Evolutionary conservation across 2,329 filamentous ascomycete species (phyloP), one percentile per base, ranked within the genome.

Genomic region (Paracoccidioides brasiliensis): DNA sequence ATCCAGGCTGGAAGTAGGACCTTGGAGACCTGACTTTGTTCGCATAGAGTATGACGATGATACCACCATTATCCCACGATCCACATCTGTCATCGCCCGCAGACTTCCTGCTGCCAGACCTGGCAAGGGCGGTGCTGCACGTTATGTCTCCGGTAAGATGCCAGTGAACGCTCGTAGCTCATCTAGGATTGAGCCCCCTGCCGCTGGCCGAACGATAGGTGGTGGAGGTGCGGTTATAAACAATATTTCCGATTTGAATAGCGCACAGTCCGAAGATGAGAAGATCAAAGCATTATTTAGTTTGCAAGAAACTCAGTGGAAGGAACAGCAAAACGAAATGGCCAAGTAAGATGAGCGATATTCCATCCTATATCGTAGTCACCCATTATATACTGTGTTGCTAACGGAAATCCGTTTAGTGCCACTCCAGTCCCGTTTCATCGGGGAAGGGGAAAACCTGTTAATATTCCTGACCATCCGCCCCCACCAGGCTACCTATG

Each of bases 81-180:
- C 93, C 15, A 96, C 90, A 2, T 94, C 90, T 0, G 90, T 98
- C 56, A 85, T 96, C 62, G 93, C 90, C 43, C 84, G 88, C 58
- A 84, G 93, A 58, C 78, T 93, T 60, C 93, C 93, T 3, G 88
- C 93, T 5, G 77, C 82, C 53, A 89, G 90, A 66, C 85, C 85
- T 50, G 93, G 93, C 35, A 89, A 90, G 60, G 94, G 93, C 53
- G 83, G 88, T 61, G 94, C 93, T 55, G 90, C 91, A 60, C 83
- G 93, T 67, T 98, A 98, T 78, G 88, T 98, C 58, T 91, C 89
- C 15, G 93, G 93, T 58, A 95, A 95, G 72, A 94, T 95, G 81
- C 93, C 93, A 2, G 81, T 88, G 22, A 88, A 84, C 65, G 88
- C 90, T 3, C 93, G 90, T 71, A 93, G 88, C 64, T 80, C 83